A percentile compares a stretch with the other conserved stretches of the same genome.
These are phyloP conservation scores for Benincasa hispida DNA, from an alignment of 306 rosid genomes.

Conservation along the genomic window DNA sequence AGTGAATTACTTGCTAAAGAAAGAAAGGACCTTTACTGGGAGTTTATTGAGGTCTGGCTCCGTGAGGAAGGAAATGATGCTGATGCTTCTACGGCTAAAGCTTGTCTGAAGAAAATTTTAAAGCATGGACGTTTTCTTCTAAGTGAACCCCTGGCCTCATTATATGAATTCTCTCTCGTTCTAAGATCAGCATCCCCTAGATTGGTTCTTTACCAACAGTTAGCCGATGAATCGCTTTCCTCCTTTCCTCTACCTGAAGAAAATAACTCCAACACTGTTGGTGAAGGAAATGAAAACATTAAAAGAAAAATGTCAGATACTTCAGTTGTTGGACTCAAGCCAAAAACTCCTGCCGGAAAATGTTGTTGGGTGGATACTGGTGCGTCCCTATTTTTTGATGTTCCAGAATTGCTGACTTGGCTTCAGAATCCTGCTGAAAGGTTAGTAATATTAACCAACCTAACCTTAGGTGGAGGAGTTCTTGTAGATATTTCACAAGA, in stretches of 20 bases:
- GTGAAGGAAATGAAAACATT: constrained; percentile 15
- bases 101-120: constrained; percentile 46
- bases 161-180: constrained; percentile 72
- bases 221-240: constrained; percentile 71
- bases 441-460: constrained; percentile 30
- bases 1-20: constrained; percentile 78
- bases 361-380: constrained; percentile 95
- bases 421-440: constrained; percentile 23
- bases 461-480: neutral
- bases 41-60: constrained; percentile 69
- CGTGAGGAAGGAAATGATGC: constrained; percentile 24
- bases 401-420: constrained; percentile 43
- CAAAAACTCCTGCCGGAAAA: constrained; percentile 38
- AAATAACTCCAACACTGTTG: constrained; percentile 16
- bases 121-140: constrained; percentile 37
- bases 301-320: constrained; percentile 27
- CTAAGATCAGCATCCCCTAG: constrained; percentile 85
- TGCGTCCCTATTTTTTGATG: constrained; percentile 44
- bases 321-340: constrained; percentile 33
- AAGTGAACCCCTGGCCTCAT: constrained; percentile 53
- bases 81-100: constrained; percentile 37
- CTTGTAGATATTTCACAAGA: neutral
- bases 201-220: constrained; percentile 65
- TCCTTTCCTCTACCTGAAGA: constrained; percentile 64
- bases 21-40: constrained; percentile 48